Conservation (phyloP, 73 alveolate species). For the Uronychia setigera region DNA sequence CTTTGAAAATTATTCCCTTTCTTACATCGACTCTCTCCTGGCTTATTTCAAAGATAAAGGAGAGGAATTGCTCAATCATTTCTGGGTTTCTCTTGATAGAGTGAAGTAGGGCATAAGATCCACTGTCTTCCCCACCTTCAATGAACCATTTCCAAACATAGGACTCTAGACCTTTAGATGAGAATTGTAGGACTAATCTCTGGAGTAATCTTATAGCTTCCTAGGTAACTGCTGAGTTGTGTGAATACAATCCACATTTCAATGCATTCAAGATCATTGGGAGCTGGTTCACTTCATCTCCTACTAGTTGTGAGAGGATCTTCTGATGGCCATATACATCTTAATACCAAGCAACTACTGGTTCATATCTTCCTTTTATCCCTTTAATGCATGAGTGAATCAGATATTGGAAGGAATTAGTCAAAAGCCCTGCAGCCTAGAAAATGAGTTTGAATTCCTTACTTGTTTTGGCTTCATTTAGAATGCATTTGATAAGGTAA, state of each 20-base stretch:
- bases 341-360: conserved; percentile 68
- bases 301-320: conserved; percentile 34
- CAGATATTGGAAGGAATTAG: conserved; percentile 79
- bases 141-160: conserved; percentile 26
- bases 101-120: conserved; percentile 34
- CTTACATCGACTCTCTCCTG: conserved; percentile 50
- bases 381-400: conserved; percentile 89
- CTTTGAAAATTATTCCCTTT: background rate
- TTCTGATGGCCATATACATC: conserved; percentile 67
- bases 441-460: background rate
- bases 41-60: conserved; percentile 29
- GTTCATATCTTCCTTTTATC: conserved; percentile 83
- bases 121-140: conserved; percentile 45
- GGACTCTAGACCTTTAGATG: background rate
- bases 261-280: conserved; percentile 37
- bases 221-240: conserved; percentile 8
- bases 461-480: conserved; percentile 68
- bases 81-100: conserved; percentile 49
- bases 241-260: conserved; percentile 45
- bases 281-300: conserved; percentile 31
- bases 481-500: conserved; percentile 60
- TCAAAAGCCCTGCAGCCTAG: conserved; percentile 88
- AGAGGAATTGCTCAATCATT: conserved; percentile 7
- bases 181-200: conserved; percentile 21
- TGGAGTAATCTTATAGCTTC: conserved; percentile 17